Evolutionary conservation across 176 grass and related monocot genomes (phyloP).

Genomic region (Rhynchospora tenuis): DNA sequence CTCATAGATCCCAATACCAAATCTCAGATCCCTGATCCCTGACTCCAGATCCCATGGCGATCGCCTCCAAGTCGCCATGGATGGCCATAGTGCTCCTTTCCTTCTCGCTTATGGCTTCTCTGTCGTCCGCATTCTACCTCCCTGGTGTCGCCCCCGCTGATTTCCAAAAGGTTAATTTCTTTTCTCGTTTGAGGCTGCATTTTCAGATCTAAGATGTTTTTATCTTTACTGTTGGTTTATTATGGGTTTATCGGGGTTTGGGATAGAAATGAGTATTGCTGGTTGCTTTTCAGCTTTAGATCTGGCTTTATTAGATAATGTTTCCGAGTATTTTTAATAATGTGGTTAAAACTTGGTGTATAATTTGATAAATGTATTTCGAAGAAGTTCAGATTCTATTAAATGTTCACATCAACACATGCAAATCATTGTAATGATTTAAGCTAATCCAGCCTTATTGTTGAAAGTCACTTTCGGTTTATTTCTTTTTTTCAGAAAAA

Average conservation of each 20-base stretch:
- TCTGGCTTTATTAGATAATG: slow-evolving; percentile 12
- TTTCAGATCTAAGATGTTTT: slow-evolving; percentile 16
- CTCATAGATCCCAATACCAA: slow-evolving; percentile 10
- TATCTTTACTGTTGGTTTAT: background rate
- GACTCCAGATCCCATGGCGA: slow-evolving; percentile 36
- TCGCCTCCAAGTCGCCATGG: slow-evolving; percentile 27
- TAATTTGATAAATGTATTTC: background rate
- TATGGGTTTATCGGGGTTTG: background rate
- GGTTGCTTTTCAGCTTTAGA: slow-evolving; percentile 3
- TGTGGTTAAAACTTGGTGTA: background rate
- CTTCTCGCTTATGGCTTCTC: slow-evolving; percentile 26
- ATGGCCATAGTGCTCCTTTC: slow-evolving; percentile 30
- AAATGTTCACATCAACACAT: background rate
- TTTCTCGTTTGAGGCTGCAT: background rate
- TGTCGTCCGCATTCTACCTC: slow-evolving; percentile 61
- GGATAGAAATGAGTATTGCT: background rate
- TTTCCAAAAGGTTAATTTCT: slow-evolving; percentile 54
- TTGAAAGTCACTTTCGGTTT: background rate
- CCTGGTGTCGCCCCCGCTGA: slow-evolving; percentile 81
- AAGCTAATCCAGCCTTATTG: background rate
- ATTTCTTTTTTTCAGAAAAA: background rate
- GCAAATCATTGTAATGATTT: background rate
- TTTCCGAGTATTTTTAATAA: background rate
- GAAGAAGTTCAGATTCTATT: background rate
- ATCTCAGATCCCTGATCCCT: background rate